phyloP scores from a whole-genome alignment of 139 green algal species.

The Bryopsis sp. region DNA sequence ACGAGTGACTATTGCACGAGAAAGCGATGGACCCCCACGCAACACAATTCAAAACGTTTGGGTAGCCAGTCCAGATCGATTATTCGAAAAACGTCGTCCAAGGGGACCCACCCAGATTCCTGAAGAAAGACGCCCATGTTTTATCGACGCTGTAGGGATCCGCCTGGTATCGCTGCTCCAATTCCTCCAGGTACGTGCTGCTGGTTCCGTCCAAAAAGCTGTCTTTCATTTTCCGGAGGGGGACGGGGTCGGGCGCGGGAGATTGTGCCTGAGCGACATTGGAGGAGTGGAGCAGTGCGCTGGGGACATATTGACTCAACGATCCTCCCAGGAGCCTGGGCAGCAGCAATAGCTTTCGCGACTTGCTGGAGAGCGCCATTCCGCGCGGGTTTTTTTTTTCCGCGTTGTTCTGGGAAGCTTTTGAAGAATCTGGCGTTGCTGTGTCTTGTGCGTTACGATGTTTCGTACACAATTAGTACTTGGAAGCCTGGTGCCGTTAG shows the following conservation, averaged over 20 bases:
- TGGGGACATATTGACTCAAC: neutral
- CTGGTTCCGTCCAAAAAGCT: slow-evolving; percentile 86
- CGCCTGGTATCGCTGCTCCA: slow-evolving; percentile 70
- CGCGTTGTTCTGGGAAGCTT: no score
- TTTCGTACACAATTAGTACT: no score
- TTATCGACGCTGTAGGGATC: slow-evolving; percentile 76
- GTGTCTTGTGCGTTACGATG: no score
- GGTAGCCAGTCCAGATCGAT: no score
- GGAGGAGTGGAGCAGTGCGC: slow-evolving; percentile 3
- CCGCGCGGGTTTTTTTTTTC: no score
- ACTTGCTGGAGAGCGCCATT: neutral
- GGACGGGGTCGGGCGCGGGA: slow-evolving; percentile 54
- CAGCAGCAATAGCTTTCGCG: neutral
- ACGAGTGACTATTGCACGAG: no score
- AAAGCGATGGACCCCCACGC: no score
- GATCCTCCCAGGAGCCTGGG: neutral
- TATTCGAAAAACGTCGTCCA: no score
- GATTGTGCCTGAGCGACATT: slow-evolving; percentile 2
- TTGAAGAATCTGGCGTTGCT: no score
- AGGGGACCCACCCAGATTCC: slow-evolving; percentile 53
- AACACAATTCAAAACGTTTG: no score
- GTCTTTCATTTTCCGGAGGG: slow-evolving; percentile 84
- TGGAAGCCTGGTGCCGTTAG: no score
- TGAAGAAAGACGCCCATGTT: slow-evolving; percentile 83
- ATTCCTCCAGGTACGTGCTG: slow-evolving; percentile 78